phyloP scores from a whole-genome alignment of 139 green algal species.

The Yamagishiella unicocca region DNA sequence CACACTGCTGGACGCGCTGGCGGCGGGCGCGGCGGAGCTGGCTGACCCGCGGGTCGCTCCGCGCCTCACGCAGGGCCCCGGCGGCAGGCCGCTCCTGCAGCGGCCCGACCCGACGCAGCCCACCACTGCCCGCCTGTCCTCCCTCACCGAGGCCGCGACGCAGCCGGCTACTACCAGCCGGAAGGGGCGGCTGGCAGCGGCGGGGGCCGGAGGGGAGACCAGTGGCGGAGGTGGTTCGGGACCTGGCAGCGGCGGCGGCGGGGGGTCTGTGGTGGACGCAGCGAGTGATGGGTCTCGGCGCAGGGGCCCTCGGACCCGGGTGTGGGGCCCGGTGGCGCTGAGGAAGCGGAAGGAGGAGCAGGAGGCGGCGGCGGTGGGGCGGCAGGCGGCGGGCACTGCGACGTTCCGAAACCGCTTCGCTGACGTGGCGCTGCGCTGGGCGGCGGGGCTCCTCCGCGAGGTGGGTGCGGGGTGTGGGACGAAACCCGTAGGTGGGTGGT shows the following conservation, averaged over 20 bases:
- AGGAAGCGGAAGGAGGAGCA: conserved; percentile 14
- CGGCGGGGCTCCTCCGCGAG: conserved; percentile 67
- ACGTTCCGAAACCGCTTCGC: conserved; percentile 64
- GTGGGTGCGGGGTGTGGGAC: conserved; percentile 12
- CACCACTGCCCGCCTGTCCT: too few species aligned
- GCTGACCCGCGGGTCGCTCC: conserved; percentile 45
- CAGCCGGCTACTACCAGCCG: background rate
- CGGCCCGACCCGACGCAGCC: background rate
- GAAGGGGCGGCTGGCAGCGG: background rate
- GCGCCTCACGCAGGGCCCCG: conserved; percentile 9
- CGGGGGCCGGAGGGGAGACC: too few species aligned
- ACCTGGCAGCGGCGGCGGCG: background rate
- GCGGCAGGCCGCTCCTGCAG: background rate
- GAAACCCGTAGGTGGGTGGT: too few species aligned
- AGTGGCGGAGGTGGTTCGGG: background rate
- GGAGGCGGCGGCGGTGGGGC: background rate
- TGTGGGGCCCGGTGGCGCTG: conserved; percentile 52
- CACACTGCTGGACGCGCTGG: conserved; percentile 77
- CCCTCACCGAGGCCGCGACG: background rate
- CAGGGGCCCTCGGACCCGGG: conserved; percentile 31
- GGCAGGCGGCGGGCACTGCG: background rate
- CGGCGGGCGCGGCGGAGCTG: conserved; percentile 67
- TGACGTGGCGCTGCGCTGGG: conserved; percentile 76
- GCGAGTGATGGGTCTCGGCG: background rate
- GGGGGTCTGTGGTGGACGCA: too few species aligned